Evolutionary conservation across 495 filamentous ascomycete genomes (phyloP).

Genomic region (Xylaria acuta): DNA sequence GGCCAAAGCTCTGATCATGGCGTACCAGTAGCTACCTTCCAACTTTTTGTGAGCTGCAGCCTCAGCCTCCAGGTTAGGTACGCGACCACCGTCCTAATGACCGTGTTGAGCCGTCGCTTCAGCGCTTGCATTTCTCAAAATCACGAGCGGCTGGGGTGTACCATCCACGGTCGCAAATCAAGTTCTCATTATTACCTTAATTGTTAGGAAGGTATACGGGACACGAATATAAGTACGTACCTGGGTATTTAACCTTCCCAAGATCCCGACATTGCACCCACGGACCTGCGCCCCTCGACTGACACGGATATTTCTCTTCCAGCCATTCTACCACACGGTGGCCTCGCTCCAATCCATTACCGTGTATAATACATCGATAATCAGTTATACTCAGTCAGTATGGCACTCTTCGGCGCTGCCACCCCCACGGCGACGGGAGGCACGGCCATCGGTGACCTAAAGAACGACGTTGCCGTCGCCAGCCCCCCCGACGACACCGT

Average conservation of each 20-base stretch:
- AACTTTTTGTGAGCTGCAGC: slow-evolving; percentile 3
- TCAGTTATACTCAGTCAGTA: slow-evolving; percentile 37
- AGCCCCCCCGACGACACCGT: slow-evolving; percentile 85
- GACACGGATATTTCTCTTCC: neutral
- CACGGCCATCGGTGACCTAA: slow-evolving; percentile 87
- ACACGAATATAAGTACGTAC: neutral
- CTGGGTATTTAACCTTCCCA: neutral
- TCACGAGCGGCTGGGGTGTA: neutral
- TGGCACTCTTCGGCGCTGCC: slow-evolving; percentile 70
- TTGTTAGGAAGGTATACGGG: neutral
- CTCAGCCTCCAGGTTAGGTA: neutral
- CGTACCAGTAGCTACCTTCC: neutral
- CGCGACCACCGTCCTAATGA: neutral
- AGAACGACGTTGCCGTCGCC: slow-evolving; percentile 80
- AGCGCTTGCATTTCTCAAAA: neutral
- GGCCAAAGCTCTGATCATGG: neutral
- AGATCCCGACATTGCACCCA: neutral
- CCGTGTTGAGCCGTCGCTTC: neutral
- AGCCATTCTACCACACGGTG: neutral
- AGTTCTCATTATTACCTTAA: neutral
- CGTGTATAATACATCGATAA: neutral
- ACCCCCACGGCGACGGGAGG: slow-evolving; percentile 43
- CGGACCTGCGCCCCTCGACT: neutral
- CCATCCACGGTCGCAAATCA: neutral
- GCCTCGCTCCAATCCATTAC: neutral